These are phyloP conservation scores for Acacia confusa DNA, from an alignment of 306 rosid genomes.

Conservation along the genomic window DNA sequence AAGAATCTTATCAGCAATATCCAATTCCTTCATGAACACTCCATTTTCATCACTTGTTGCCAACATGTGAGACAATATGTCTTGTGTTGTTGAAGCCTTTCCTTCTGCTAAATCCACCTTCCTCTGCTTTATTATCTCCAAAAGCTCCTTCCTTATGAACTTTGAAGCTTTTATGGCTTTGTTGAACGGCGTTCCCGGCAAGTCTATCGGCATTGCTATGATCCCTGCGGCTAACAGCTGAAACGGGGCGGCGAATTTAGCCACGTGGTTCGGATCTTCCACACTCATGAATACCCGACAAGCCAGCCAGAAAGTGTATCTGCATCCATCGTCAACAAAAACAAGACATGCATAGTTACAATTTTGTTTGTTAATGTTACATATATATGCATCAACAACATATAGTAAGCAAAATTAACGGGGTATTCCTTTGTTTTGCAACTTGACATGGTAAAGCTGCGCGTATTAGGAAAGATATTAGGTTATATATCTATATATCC, in stretches of 20 bases:
- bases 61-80: conserved; percentile 88
- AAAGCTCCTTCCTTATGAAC: conserved; percentile 54
- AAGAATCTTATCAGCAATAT: conserved; percentile 82
- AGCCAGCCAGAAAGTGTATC: conserved; percentile 77
- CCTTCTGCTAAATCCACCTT: conserved; percentile 60
- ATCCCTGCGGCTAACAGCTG: conserved; percentile 54
- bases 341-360: not conserved
- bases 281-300: conserved; percentile 71
- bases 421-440: too few species aligned
- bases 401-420: too few species aligned
- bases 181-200: conserved; percentile 79
- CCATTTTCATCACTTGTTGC: conserved; percentile 53
- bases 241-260: conserved; percentile 53
- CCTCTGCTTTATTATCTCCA: conserved; percentile 60
- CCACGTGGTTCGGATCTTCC: conserved; percentile 54
- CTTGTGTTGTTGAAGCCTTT: conserved; percentile 61
- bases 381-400: too few species aligned
- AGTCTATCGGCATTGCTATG: conserved; percentile 67
- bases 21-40: conserved; percentile 49
- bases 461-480: too few species aligned
- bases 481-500: too few species aligned
- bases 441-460: too few species aligned
- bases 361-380: not conserved
- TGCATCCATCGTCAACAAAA: not conserved
- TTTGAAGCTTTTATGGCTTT: conserved; percentile 63